phyloP scores from a whole-genome alignment of 2,329 filamentous ascomycete genomes.

The Thelonectria olida region DNA sequence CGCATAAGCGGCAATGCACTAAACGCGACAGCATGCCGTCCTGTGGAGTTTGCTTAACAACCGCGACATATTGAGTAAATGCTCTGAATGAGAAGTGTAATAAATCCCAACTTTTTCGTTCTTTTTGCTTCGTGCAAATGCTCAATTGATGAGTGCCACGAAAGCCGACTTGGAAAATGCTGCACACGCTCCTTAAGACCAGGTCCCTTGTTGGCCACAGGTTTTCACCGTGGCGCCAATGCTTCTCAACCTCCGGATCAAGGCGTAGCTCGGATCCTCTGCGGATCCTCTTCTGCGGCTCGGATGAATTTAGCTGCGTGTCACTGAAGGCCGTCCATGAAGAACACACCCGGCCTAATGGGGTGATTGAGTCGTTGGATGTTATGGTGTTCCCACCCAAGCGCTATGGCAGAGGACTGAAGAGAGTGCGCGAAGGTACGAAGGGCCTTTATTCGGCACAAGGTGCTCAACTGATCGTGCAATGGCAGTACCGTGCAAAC shows the following conservation, averaged over 20 bases:
- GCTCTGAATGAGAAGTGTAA: background rate
- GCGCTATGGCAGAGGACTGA: constrained; percentile 78
- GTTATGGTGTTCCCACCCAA: constrained; percentile 87
- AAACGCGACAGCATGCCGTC: constrained; percentile 41
- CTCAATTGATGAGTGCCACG: background rate
- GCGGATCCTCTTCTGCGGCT: constrained; percentile 91
- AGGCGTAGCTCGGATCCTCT: constrained; percentile 65
- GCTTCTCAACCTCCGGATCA: constrained; percentile 28
- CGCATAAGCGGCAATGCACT: constrained; percentile 46
- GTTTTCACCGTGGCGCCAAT: constrained; percentile 21
- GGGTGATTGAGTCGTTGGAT: constrained; percentile 78
- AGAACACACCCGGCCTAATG: constrained; percentile 62
- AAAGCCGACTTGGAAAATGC: constrained; percentile 24
- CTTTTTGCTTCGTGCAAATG: background rate
- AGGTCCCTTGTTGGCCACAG: constrained; percentile 18
- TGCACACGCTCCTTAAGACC: constrained; percentile 21
- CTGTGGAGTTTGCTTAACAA: background rate
- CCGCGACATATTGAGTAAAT: background rate
- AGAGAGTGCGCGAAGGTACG: constrained; percentile 71
- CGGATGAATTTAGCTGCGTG: constrained; percentile 86
- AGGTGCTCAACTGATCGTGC: background rate
- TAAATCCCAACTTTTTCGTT: no score
- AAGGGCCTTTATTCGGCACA: background rate
- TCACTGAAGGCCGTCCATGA: constrained; percentile 75
- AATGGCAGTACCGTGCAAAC: constrained; percentile 75